These are phyloP conservation scores for Ceratobasidium sp. DNA, from an alignment of 1,284 basidiomycete genomes.

Conservation along the genomic window DNA sequence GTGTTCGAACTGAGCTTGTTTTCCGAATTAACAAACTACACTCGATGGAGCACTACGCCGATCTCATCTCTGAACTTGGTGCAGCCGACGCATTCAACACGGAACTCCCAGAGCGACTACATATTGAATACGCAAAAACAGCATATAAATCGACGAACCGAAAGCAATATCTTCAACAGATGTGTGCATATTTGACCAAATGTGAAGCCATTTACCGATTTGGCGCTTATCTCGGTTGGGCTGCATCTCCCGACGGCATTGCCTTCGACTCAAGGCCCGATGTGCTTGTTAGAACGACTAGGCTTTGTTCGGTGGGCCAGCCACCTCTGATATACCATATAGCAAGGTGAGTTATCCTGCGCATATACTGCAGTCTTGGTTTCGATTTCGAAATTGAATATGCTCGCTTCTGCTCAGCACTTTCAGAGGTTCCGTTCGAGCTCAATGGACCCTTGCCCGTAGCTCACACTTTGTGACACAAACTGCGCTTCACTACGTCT, in stretches of 20 bases:
- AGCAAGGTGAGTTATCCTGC: neutral
- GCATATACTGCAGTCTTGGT: neutral
- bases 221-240: slow-evolving; percentile 12
- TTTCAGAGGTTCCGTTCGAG: neutral
- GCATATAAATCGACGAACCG: slow-evolving; percentile 41
- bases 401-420: neutral
- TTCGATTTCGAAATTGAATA: no score
- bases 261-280: neutral
- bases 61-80: slow-evolving; percentile 28
- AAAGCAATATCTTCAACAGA: slow-evolving; percentile 25
- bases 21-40: slow-evolving; percentile 40
- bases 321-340: neutral
- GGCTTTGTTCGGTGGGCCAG: neutral
- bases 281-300: neutral
- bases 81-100: slow-evolving; percentile 43
- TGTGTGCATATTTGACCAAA: slow-evolving; percentile 33
- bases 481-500: neutral
- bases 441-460: neutral
- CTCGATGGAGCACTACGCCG: slow-evolving; percentile 37
- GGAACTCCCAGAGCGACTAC: slow-evolving; percentile 44
- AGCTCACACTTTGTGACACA: neutral
- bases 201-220: neutral
- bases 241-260: neutral
- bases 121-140: slow-evolving; percentile 44
- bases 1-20: slow-evolving; percentile 46